Percentiles rank a stretch among this genome's conserved stretches.
These are phyloP conservation scores for Quercus lobata DNA, from an alignment of 331 rosid species.

Conservation along the genomic window DNA sequence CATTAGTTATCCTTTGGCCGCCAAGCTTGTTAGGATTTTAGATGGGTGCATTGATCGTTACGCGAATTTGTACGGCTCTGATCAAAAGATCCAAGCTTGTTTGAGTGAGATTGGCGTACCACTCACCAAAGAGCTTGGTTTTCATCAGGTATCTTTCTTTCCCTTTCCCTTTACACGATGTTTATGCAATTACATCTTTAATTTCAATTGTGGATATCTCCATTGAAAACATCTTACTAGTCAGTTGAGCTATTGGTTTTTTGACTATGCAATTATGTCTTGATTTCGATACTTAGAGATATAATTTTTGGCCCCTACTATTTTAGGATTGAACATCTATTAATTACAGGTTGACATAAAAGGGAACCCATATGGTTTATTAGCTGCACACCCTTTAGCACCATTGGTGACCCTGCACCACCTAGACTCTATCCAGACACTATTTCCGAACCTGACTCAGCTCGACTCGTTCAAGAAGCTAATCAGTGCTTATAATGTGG, in stretches of 20 bases:
- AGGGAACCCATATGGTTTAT: slow-evolving; percentile 48
- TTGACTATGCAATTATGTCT: too few relatives aligned
- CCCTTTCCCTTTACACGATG: not conserved
- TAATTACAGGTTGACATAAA: slow-evolving; percentile 44
- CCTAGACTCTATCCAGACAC: slow-evolving; percentile 43
- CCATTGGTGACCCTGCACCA: slow-evolving; percentile 72
- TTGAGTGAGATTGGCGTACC: slow-evolving; percentile 62
- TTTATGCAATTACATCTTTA: not conserved
- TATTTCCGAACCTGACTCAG: slow-evolving; percentile 40
- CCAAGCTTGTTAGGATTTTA: slow-evolving; percentile 48
- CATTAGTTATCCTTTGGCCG: slow-evolving; percentile 59
- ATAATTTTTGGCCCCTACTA: too few relatives aligned
- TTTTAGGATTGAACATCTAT: not conserved
- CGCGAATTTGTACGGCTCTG: slow-evolving; percentile 43
- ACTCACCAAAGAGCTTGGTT: slow-evolving; percentile 55
- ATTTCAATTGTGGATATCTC: too few relatives aligned
- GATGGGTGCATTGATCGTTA: slow-evolving; percentile 64
- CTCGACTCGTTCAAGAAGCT: slow-evolving; percentile 26
- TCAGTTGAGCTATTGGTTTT: too few relatives aligned
- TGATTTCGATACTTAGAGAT: too few relatives aligned
- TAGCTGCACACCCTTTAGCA: slow-evolving; percentile 62
- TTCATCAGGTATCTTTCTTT: slow-evolving; percentile 54
- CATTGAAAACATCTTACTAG: too few relatives aligned
- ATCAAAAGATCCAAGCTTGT: slow-evolving; percentile 61
- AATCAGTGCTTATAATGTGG: slow-evolving; percentile 14